Base-by-base conservation (phyloP, 108 stramenopile species). In the Schizochytrium sp. region DNA sequence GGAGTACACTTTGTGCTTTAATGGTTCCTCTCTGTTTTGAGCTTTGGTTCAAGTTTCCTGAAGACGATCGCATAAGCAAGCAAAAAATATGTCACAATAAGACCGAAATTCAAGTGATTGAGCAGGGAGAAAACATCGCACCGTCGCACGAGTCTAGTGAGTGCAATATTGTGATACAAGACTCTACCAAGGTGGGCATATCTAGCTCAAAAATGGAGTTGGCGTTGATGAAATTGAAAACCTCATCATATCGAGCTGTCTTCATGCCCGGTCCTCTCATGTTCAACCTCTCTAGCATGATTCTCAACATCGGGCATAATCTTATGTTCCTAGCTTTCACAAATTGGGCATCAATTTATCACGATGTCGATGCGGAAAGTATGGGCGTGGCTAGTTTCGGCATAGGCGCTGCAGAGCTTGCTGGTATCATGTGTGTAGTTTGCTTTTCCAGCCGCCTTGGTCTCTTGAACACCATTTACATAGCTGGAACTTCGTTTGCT, bases 331-430 rank as follows among this genome's bases (percentile, higher is more conserved):
- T 83, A 47, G 76, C 53, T 38, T 55, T 83, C 47, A 40, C 76
- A 5, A 40, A 83, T 53, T 83, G 76, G 76, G 50, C 53, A 5
- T 55, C 19, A 47, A 28, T 19, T 19, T 55, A 49, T 42, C 40
- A 83, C 15, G 28, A 55, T 42, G 76, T 83, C 5, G 76, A 83
- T n/a, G 76, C 47, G 15, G 53, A 55, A 38, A 10, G 40, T 5
- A 83, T 83, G 76, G 53, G 76, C 53, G 50, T 40, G 50, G 53
- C 53, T 53, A 83, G 50, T 50, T 83, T 83, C 47, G 76, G 28
- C 10, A 83, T 83, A 10, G 76, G 76, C 53, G 76, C 53, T 5
- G 38, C 76, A n/a, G 76, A 83, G 2, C 49, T 83, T n/a, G 5
- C 55, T 42, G 76, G 76, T 40, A n/a, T n/a, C 76, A n/a, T 83